Conservation (phyloP, 495 filamentous ascomycete species). For the Eremomyces bilateralis region DNA sequence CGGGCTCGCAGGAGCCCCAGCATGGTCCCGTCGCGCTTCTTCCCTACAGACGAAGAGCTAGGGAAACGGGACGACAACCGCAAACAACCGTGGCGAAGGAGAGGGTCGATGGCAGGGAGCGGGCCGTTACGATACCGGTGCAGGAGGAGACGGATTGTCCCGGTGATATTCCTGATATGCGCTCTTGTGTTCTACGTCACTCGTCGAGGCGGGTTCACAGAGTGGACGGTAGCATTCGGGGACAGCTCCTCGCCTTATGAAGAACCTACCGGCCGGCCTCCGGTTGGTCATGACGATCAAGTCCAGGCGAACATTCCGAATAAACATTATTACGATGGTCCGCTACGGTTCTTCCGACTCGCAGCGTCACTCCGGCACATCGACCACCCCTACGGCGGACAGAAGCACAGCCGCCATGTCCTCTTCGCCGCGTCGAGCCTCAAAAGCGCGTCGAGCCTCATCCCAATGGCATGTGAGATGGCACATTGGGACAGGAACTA, state of each 20-base stretch:
- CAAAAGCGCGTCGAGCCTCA: conserved; percentile 28
- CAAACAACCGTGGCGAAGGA: conserved; percentile 20
- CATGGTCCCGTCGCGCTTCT: conserved; percentile 22
- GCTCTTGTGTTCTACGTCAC: not conserved
- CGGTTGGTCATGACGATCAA: conserved; percentile 5
- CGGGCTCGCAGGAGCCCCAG: conserved; percentile 7
- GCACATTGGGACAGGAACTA: conserved; percentile 29
- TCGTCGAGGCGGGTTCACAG: not conserved
- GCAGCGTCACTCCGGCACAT: conserved; percentile 26
- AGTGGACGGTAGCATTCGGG: not conserved
- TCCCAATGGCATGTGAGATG: conserved; percentile 44
- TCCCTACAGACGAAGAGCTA: conserved; percentile 40
- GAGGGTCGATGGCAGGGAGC: conserved; percentile 23
- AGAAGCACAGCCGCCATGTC: conserved; percentile 27
- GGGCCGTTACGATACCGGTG: conserved; percentile 1
- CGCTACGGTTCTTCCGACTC: conserved; percentile 32
- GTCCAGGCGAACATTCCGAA: conserved; percentile 9
- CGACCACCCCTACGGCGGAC: conserved; percentile 14
- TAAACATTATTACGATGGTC: conserved; percentile 30
- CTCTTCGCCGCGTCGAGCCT: conserved; percentile 35
- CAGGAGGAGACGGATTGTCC: not conserved
- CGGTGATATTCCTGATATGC: not conserved
- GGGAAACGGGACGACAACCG: conserved; percentile 20
- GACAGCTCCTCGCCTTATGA: not conserved
- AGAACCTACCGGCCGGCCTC: conserved; percentile 13